Evolutionary conservation across 2,329 filamentous ascomycete species (phyloP), one percentile per base, ranked within the genome.

Genomic region (Alternaria ventricosa): DNA sequence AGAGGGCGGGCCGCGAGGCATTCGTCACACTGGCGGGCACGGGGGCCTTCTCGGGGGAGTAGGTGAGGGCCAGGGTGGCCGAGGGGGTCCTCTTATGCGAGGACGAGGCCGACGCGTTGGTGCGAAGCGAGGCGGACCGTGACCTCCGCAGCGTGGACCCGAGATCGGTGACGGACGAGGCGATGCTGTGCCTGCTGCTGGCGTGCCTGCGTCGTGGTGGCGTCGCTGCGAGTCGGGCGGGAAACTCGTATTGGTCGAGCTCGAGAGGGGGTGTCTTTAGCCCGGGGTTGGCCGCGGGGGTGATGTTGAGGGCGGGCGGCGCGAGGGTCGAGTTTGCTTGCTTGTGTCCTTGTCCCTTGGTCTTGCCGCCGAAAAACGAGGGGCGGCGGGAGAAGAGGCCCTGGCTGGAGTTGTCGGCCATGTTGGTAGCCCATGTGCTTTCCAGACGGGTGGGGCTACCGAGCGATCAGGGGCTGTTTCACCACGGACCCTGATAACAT

Each of bases 41-140:
- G 45, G 70, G 65, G 41, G 65, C 60, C 65, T 80, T 79, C 25
- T 80, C 78, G 46, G 78, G 76, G 27, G 79, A 79, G 65, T 74
- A 68, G 55, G 79, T 76, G 58, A 77, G 64, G 45, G 75, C 73
- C 73, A 77, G 73, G 54, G 73, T 80, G 69, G 74, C 70, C 43
- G 77, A 79, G 57, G 75, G 74, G 55, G 70, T 71, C 73, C 74
- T 75, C 72, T 64, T 74, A 61, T 78, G 74, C 64, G 75, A 78
- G 65, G 75, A 75, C 61, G 74, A 75, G 49, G 75, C 67, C 65
- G 74, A 75, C 53, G 71, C 74, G 66, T 74, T 80, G 54, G 80
- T 80, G 63, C 81, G 79, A 27, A 83, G 73, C n/a, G 80, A 82
- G 61, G 79, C 78, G 56, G 76, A 74, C 61, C 82, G 74, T 44